A percentile compares a stretch with the other conserved stretches of the same genome.
phyloP scores from a whole-genome alignment of 176 grass and related monocot genomes.

The Alloteropsis semialata region DNA sequence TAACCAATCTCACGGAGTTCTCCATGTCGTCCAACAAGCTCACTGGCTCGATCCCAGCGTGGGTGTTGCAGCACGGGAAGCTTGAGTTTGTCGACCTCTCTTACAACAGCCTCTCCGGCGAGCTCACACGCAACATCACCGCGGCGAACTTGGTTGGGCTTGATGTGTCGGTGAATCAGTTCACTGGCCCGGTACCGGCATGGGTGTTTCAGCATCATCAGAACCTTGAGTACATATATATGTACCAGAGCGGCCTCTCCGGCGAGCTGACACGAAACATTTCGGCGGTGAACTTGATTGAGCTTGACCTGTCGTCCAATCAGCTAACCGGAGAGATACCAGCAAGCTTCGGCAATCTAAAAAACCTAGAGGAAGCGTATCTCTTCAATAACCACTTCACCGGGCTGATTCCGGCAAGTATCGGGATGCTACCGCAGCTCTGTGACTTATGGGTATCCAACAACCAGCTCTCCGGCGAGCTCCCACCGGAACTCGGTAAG shows the following conservation, averaged over 20 bases:
- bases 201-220: no score
- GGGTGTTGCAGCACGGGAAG: constrained; percentile 40
- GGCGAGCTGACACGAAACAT: no score
- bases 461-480: no score
- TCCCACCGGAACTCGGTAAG: no score
- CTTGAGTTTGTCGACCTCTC: constrained; percentile 30
- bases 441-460: background rate
- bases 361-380: constrained; percentile 27
- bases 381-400: constrained; percentile 48
- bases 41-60: constrained; percentile 40
- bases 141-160: constrained; percentile 25
- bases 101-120: constrained; percentile 28
- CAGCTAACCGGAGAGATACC: constrained; percentile 55
- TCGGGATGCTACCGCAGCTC: constrained; percentile 39
- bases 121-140: constrained; percentile 16
- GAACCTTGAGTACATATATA: no score
- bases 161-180: constrained; percentile 44
- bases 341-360: constrained; percentile 31
- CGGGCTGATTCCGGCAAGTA: background rate
- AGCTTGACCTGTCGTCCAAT: constrained; percentile 59
- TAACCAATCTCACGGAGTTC: constrained; percentile 16
- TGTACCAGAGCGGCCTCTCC: no score
- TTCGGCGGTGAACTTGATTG: background rate
- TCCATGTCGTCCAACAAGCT: constrained; percentile 25
- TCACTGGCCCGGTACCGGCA: constrained; percentile 27